Conservation (phyloP, 306 rosid species). For the Alnus rubra region DNA sequence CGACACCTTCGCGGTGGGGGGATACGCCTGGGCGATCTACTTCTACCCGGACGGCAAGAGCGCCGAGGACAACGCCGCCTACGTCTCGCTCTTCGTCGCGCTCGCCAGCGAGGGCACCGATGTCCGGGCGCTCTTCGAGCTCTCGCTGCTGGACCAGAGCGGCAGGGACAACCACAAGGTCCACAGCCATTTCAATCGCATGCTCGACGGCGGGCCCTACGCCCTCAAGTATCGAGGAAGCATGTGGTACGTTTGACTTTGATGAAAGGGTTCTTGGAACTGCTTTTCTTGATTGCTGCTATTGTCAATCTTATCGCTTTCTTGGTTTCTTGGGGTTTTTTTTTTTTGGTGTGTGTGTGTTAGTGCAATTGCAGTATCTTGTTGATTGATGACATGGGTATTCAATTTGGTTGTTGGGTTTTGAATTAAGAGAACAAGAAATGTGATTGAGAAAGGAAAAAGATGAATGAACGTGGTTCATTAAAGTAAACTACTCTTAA, state of each 20-base stretch:
- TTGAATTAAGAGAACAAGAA: neutral
- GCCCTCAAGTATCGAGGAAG: constrained; percentile 65
- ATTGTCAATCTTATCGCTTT: neutral
- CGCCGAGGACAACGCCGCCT: constrained; percentile 49
- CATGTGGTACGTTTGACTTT: constrained; percentile 53
- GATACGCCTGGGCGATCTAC: constrained; percentile 61
- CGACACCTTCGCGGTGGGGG: constrained; percentile 58
- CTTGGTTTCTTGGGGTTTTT: neutral
- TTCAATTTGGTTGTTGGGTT: neutral
- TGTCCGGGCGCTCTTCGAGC: constrained; percentile 58
- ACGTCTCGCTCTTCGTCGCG: constrained; percentile 62
- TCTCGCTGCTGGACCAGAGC: constrained; percentile 62
- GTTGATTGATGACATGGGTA: neutral
- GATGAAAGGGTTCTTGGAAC: neutral
- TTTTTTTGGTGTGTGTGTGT: too few species aligned
- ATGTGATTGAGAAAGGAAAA: neutral
- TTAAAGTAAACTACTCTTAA: neutral
- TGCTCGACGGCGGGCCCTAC: constrained; percentile 63
- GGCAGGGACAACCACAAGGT: constrained; percentile 59
- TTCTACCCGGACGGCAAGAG: constrained; percentile 72
- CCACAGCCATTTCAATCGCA: constrained; percentile 57
- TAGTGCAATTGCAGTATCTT: neutral
- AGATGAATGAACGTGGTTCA: neutral
- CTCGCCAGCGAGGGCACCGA: constrained; percentile 60
- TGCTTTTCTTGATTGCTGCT: neutral